phyloP scores from a whole-genome alignment of 495 filamentous ascomycete species.

The Neurospora discreta region DNA sequence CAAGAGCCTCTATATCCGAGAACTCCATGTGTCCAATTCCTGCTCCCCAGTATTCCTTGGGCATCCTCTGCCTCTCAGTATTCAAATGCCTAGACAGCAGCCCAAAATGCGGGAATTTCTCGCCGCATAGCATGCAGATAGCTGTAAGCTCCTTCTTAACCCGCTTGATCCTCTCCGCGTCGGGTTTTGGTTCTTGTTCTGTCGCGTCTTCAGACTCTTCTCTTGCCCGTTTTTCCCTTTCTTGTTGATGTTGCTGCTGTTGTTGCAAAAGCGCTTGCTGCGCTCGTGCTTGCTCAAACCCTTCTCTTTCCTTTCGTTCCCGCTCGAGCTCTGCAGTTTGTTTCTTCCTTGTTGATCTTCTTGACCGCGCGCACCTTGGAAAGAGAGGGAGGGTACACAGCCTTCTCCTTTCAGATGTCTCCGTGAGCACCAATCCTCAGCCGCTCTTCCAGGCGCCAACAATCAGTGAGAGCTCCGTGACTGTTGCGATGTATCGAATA shows the following conservation, averaged over 20 bases:
- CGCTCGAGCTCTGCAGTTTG: no score
- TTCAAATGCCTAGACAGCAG: neutral
- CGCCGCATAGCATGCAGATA: neutral
- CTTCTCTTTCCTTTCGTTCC: neutral
- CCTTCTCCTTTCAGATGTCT: no score
- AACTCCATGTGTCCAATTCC: neutral
- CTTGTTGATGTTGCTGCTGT: neutral
- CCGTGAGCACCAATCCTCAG: no score
- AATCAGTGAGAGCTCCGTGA: no score
- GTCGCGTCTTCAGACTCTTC: neutral
- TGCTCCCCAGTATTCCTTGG: neutral
- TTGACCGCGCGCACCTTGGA: no score
- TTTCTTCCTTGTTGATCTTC: no score
- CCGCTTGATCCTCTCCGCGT: neutral
- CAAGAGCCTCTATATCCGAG: neutral
- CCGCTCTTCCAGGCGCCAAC: no score
- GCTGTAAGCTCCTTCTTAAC: neutral
- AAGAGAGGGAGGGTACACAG: no score
- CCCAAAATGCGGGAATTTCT: neutral
- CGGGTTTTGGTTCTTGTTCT: neutral
- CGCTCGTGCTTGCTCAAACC: neutral
- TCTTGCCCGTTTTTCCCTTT: neutral
- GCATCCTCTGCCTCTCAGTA: neutral
- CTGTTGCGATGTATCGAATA: no score
- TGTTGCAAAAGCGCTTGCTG: neutral